Evolutionary conservation across 2,329 filamentous ascomycete species (phyloP), one percentile per base, ranked within the genome.

Genomic region (Phaeoacremonium minimum): DNA sequence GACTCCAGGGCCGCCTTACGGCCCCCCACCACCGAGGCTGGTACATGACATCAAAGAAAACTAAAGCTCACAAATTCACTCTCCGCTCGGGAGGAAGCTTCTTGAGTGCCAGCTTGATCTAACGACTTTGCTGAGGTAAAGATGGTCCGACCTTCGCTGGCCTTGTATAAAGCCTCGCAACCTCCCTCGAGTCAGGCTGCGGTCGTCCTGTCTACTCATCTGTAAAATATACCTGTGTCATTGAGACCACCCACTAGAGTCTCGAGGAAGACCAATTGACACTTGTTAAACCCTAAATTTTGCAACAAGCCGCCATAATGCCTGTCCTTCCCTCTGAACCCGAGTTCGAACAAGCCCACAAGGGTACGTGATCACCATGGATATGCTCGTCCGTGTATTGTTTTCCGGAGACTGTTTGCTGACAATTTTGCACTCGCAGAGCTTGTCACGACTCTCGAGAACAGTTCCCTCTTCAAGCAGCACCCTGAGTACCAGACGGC

Each of bases 341-440:
- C 58, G 91, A 98, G 75, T 97, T 97, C 73, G 83, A 96, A 81
- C 91, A 97, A 80, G 91, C 91, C 58, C 95, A 95, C 80, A 87
- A 89, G 66, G 88, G 88, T 94, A 71, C 57, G 75, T 61, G 35
- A 28, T n/a, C n/a, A n/a, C n/a, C n/a, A n/a, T n/a, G n/a, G n/a
- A n/a, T n/a, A n/a, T n/a, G n/a, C n/a, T n/a, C n/a, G n/a, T n/a
- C n/a, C n/a, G n/a, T n/a, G n/a, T n/a, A n/a, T n/a, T n/a, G n/a
- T n/a, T n/a, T n/a, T n/a, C n/a, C n/a, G n/a, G n/a, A n/a, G n/a
- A n/a, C n/a, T n/a, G n/a, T n/a, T n/a, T n/a, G n/a, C n/a, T n/a
- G n/a, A n/a, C n/a, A n/a, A 31, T n/a, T n/a, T n/a, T n/a, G n/a
- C n/a, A n/a, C n/a, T n/a, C n/a, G 47, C 58, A 94, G 91, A 98